Evolutionary conservation across 2,329 filamentous ascomycete genomes (phyloP).

Genomic region (Rutstroemia sp.): DNA sequence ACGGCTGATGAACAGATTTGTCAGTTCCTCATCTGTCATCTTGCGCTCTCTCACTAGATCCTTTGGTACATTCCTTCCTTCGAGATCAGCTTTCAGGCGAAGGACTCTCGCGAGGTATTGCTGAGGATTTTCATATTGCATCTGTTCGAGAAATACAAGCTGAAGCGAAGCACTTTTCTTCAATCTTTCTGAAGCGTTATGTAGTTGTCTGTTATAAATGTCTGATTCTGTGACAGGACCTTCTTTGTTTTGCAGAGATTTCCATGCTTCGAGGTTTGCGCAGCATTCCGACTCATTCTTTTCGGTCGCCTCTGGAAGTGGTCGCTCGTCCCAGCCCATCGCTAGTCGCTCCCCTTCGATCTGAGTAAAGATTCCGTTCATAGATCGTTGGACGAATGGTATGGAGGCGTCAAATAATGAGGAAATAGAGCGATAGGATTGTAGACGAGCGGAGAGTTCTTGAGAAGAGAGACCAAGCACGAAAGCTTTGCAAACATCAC

Average conservation of each 20-base stretch:
- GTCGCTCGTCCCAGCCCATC: slow-evolving; percentile 37
- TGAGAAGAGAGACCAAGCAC: slow-evolving; percentile 45
- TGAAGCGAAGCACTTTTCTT: slow-evolving; percentile 46
- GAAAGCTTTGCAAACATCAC: slow-evolving; percentile 46
- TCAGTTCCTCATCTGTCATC: slow-evolving; percentile 11
- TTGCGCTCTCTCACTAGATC: slow-evolving; percentile 5
- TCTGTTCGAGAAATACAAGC: slow-evolving; percentile 46
- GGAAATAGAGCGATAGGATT: slow-evolving; percentile 40
- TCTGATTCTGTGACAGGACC: slow-evolving; percentile 37
- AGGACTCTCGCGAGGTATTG: slow-evolving; percentile 42
- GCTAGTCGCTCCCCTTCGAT: slow-evolving; percentile 49
- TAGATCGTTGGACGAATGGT: slow-evolving; percentile 34
- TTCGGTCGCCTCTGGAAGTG: slow-evolving; percentile 31
- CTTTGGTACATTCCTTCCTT: slow-evolving; percentile 15
- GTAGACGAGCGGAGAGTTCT: slow-evolving; percentile 38
- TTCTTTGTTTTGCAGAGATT: slow-evolving; percentile 30
- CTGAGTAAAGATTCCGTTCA: slow-evolving; percentile 46
- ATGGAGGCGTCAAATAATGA: slow-evolving; percentile 26
- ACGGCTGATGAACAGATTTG: slow-evolving; percentile 31
- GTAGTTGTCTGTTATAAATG: slow-evolving; percentile 45
- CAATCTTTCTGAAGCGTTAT: slow-evolving; percentile 40
- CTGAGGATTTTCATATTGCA: slow-evolving; percentile 42
- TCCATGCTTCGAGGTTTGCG: slow-evolving; percentile 39
- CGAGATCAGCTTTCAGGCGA: slow-evolving; percentile 34
- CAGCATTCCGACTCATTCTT: slow-evolving; percentile 32